Evolutionary conservation across 1,284 basidiomycete species (phyloP).

Genomic region (Tilletiaria anomala): DNA sequence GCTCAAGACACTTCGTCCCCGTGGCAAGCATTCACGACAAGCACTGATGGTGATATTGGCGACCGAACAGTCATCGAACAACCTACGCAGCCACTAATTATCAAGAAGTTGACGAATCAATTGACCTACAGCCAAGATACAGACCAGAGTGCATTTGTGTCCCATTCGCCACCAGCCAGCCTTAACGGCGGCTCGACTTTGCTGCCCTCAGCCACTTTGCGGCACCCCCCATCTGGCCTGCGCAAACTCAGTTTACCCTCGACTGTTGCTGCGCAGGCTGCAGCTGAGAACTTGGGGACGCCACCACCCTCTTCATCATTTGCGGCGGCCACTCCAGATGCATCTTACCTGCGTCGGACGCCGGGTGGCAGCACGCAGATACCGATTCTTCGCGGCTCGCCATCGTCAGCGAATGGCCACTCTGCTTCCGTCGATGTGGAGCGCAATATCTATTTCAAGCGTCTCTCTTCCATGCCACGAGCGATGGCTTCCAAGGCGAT

Average conservation of each 20-base stretch:
- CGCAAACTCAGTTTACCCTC: slow-evolving; percentile 26
- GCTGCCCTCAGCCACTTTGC: not conserved
- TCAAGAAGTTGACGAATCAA: not conserved
- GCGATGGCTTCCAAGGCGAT: slow-evolving; percentile 56
- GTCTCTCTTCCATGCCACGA: slow-evolving; percentile 58
- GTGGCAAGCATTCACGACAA: too few relatives aligned
- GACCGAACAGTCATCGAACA: too few relatives aligned
- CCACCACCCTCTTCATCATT: not conserved
- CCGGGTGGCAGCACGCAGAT: not conserved
- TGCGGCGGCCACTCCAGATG: not conserved
- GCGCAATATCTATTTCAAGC: slow-evolving; percentile 74
- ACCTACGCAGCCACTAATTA: too few relatives aligned
- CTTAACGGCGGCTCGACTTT: not conserved
- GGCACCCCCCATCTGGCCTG: slow-evolving; percentile 11
- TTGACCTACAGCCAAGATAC: not conserved
- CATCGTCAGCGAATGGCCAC: not conserved
- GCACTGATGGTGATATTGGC: too few relatives aligned
- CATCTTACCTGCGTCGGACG: not conserved
- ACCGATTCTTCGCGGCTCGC: not conserved
- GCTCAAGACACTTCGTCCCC: too few relatives aligned
- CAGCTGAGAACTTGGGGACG: slow-evolving; percentile 21
- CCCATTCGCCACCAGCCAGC: not conserved
- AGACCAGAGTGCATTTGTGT: not conserved
- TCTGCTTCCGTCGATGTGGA: slow-evolving; percentile 46
- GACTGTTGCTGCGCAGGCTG: slow-evolving; percentile 22